Conservation (phyloP, 2,329 filamentous ascomycete species). For the Cercospora beticola region DNA sequence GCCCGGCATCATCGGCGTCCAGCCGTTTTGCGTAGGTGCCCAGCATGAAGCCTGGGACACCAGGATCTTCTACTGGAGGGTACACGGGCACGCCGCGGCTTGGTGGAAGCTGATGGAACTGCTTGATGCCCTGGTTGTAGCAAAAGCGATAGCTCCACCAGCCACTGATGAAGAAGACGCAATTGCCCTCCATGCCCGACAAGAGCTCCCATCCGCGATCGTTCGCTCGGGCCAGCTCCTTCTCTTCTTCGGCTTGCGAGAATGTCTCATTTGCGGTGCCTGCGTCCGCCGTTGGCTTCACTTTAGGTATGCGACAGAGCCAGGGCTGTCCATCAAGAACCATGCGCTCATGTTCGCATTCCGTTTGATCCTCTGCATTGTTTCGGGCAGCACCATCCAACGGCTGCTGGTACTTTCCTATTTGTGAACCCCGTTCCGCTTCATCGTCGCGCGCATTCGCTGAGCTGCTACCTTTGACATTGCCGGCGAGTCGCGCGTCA, state of each 20-base stretch:
- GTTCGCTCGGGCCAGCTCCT: conserved; percentile 74
- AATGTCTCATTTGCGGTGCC: conserved; percentile 33
- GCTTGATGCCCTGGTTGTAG: conserved; percentile 81
- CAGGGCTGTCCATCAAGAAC: conserved; percentile 68
- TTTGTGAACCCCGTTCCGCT: conserved; percentile 12
- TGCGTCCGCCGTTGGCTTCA: conserved; percentile 51
- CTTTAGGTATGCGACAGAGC: conserved; percentile 78
- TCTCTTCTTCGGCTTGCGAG: conserved; percentile 66
- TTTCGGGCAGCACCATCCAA: conserved; percentile 13
- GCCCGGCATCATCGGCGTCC: conserved; percentile 34
- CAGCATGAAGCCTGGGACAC: conserved; percentile 73
- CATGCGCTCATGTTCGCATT: conserved; percentile 67
- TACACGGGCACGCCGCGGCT: conserved; percentile 64
- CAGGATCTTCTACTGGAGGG: conserved; percentile 74
- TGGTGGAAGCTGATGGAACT: conserved; percentile 81
- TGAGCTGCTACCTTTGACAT: conserved; percentile 4
- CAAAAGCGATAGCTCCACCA: conserved; percentile 98
- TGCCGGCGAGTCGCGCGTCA: conserved; percentile 54
- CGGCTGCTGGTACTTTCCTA: conserved; percentile 27
- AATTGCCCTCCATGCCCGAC: conserved; percentile 71
- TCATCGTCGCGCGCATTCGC: not conserved
- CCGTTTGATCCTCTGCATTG: conserved; percentile 18
- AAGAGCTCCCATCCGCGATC: conserved; percentile 78
- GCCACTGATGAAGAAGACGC: conserved; percentile 79
- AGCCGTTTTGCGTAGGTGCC: conserved; percentile 55